phyloP scores from a whole-genome alignment of 2,329 filamentous ascomycete species.

The Grosmannia clavigera region DNA sequence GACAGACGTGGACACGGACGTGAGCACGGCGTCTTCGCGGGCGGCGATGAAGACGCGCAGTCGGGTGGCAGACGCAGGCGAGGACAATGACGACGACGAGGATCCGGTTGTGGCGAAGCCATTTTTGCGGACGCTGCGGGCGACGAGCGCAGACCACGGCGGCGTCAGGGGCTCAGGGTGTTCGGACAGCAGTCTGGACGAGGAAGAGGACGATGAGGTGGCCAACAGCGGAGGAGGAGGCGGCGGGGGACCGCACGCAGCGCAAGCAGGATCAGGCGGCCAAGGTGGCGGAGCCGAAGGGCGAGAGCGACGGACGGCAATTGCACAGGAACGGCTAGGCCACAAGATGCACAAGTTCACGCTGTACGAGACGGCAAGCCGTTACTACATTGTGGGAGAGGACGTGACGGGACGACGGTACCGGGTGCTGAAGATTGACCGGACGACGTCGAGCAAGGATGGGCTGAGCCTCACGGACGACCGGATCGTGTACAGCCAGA shows the following conservation, averaged over 20 bases:
- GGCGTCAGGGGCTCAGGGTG: conserved; percentile 16
- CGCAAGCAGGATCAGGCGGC: no score
- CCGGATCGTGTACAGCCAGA: conserved; percentile 84
- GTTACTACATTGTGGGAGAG: conserved; percentile 88
- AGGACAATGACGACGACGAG: conserved; percentile 43
- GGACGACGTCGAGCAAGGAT: conserved; percentile 66
- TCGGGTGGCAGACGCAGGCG: conserved; percentile 12
- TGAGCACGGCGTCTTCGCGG: neutral
- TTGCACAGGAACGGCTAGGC: conserved; percentile 22
- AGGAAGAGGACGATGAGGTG: conserved; percentile 21
- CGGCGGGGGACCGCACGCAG: neutral
- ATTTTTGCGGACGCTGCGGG: conserved; percentile 42
- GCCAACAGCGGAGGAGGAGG: neutral
- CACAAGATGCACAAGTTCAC: conserved; percentile 90
- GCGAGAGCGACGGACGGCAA: neutral
- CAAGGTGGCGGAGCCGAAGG: neutral
- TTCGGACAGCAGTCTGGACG: conserved; percentile 9
- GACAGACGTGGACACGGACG: conserved; percentile 9
- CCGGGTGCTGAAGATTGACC: conserved; percentile 87
- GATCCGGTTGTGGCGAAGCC: conserved; percentile 45
- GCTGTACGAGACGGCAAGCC: conserved; percentile 87
- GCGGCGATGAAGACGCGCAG: neutral
- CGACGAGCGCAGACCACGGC: conserved; percentile 33
- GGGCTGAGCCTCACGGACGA: conserved; percentile 83
- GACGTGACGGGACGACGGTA: conserved; percentile 84